Base-by-base conservation (phyloP, 345 rosid genomes). In the Populus simonii region DNA sequence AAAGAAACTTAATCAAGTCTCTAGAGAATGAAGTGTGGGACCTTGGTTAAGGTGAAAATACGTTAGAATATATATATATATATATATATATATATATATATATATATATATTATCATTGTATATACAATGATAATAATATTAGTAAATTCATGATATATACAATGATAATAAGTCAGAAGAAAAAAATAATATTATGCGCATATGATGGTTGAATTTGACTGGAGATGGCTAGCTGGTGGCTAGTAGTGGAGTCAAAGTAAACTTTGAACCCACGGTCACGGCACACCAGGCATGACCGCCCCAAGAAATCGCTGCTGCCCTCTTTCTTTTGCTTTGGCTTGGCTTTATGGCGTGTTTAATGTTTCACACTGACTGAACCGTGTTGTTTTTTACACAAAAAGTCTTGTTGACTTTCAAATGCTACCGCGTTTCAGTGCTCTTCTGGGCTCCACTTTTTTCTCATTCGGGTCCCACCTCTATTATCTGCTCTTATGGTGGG, bases 281-380 rank as follows among this genome's bases (percentile, higher is more conserved):
- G 74, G 80, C 82, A 76, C 82, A 61, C 85, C 80, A 72, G 43
- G 23, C 80, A 15, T 47, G 82, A 79, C 85, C 59, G 23, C 20
- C 62, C 23, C 39, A 36, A 38, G 38, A 80, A 72, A 27, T 35
- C 39, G 74, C 78, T 45, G 7, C 12, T 1, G 17, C 6, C 22
- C 45, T 35, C 17, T 55, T 35, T 36, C 68, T 29, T n/a, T 23
- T 3, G 63, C 59, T 53, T 20, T 53, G 3, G n/a, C 59, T 18
- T 18, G 18, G 59, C 63, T 59, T 59, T 3, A 59, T 59, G 63
- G 15, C 29, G 63, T 59, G 63, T n/a, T 59, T 23, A n/a, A 8
- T 11, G 27, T 1, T 59, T n/a, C 62, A 57, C 62, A 22, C 62
- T n/a, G 36, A 33, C 33, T 2, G 61, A 55, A 22, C 63, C 63